Evolutionary conservation across 2,329 filamentous ascomycete species (phyloP).

Genomic region (Beauveria varroae): DNA sequence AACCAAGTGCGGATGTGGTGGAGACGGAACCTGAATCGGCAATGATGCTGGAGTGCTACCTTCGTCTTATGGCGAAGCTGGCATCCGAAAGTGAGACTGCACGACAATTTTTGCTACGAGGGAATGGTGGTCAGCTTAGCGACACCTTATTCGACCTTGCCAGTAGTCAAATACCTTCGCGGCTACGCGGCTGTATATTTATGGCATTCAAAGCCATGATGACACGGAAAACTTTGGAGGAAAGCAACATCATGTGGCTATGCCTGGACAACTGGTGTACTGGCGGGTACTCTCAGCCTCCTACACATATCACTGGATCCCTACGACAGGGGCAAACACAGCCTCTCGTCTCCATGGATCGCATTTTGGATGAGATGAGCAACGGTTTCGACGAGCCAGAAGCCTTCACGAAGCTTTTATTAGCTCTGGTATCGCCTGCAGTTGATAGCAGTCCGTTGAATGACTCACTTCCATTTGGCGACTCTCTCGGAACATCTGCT

Average conservation of each 20-base stretch:
- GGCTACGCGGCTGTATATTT: conserved; percentile 78
- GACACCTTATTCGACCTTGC: conserved; percentile 72
- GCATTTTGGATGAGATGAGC: conserved; percentile 66
- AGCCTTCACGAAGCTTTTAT: conserved; percentile 72
- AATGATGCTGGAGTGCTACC: conserved; percentile 94
- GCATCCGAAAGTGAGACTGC: conserved; percentile 65
- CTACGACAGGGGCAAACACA: conserved; percentile 25
- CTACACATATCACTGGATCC: conserved; percentile 24
- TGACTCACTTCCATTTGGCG: conserved; percentile 78
- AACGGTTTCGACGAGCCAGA: conserved; percentile 78
- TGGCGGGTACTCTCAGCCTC: conserved; percentile 39
- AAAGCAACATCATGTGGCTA: conserved; percentile 71
- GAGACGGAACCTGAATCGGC: conserved; percentile 84
- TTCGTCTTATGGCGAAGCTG: conserved; percentile 79
- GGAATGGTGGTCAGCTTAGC: conserved; percentile 56
- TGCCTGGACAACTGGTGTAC: conserved; percentile 74
- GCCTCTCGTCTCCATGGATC: conserved; percentile 45
- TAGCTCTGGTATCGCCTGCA: conserved; percentile 62
- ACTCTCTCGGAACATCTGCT: conserved; percentile 69
- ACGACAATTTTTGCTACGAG: conserved; percentile 63
- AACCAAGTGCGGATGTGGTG: conserved; percentile 57
- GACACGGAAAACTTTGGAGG: conserved; percentile 59
- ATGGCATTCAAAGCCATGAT: conserved; percentile 69
- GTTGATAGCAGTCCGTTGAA: conserved; percentile 54
- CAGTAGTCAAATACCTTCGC: conserved; percentile 65